A percentile compares a stretch with the other conserved stretches of the same genome.
phyloP scores from a whole-genome alignment of 179 eudicot genomes.

The Spinacia oleracea region DNA sequence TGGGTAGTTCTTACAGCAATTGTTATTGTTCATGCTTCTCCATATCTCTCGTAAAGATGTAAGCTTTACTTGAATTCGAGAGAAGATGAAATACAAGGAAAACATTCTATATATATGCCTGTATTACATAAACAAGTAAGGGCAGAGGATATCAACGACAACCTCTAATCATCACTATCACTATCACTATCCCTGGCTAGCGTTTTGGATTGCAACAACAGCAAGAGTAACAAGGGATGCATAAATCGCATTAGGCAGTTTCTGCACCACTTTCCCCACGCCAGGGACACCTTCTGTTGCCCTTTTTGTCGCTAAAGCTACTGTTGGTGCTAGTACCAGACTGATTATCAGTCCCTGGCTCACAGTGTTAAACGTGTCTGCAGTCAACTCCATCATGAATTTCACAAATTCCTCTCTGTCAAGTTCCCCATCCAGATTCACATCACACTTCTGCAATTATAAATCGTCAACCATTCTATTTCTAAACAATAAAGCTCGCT shows the following conservation, averaged over 20 bases:
- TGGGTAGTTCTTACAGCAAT: conserved; percentile 1
- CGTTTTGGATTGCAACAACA: conserved; percentile 59
- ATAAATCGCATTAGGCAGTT: conserved; percentile 71
- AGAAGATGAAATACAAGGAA: not conserved
- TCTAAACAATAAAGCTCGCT: too few species aligned
- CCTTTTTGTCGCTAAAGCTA: conserved; percentile 88
- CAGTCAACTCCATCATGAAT: conserved; percentile 55
- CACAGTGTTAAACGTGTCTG: conserved; percentile 50
- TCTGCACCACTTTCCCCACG: conserved; percentile 77
- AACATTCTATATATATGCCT: conserved; percentile 1
- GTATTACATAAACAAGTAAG: conserved; percentile 9
- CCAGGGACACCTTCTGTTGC: conserved; percentile 80
- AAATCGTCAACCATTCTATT: not conserved
- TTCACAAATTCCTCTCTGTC: conserved; percentile 66
- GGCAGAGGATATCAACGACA: not conserved
- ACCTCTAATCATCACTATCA: conserved; percentile 20
- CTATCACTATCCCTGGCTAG: conserved; percentile 31
- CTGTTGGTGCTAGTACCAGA: conserved; percentile 67
- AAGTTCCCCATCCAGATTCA: conserved; percentile 67
- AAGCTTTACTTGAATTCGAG: not conserved
- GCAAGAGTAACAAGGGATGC: conserved; percentile 78
- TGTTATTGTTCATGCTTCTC: not conserved
- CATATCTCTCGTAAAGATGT: not conserved
- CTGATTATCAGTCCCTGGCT: conserved; percentile 78
- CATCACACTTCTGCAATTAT: conserved; percentile 60